Conservation (phyloP, 352 stramenopile genomes). For the Thalassiosira exigua region DNA sequence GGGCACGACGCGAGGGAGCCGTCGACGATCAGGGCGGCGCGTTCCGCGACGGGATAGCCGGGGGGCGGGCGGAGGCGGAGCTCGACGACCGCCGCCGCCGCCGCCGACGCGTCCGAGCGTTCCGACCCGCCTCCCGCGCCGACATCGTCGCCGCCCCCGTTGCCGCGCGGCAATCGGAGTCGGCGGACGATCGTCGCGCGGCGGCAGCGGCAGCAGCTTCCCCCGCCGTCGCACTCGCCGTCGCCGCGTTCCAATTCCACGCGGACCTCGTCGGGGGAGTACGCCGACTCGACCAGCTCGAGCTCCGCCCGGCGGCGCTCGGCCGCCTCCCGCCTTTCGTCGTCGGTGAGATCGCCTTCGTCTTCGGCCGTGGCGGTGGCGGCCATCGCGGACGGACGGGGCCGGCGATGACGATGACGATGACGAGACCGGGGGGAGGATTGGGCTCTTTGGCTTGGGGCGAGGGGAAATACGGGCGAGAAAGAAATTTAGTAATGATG, state of each 20-base stretch:
- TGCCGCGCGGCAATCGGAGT: slow-evolving; percentile 4
- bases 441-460: too few relatives aligned
- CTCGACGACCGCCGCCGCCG: slow-evolving; percentile 27
- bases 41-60: slow-evolving; percentile 51
- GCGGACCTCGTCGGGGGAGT: slow-evolving; percentile 68
- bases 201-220: too few relatives aligned
- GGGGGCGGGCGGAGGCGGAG: slow-evolving; percentile 51
- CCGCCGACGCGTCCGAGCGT: too few relatives aligned
- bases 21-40: slow-evolving; percentile 30
- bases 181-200: slow-evolving; percentile 24
- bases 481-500: too few relatives aligned
- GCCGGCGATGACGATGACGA: background rate
- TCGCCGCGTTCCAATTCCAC: too few relatives aligned
- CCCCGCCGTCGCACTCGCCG: too few relatives aligned
- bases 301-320: slow-evolving; percentile 70
- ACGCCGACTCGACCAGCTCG: slow-evolving; percentile 69
- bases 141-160: background rate
- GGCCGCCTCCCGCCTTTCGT: slow-evolving; percentile 39
- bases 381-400: background rate
- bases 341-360: background rate
- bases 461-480: too few relatives aligned
- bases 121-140: too few relatives aligned
- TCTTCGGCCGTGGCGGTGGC: background rate
- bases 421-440: too few relatives aligned
- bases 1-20: slow-evolving; percentile 27